Evolutionary conservation across 2,329 filamentous ascomycete genomes (phyloP).

Genomic region (Tolypocladium pustulatum): DNA sequence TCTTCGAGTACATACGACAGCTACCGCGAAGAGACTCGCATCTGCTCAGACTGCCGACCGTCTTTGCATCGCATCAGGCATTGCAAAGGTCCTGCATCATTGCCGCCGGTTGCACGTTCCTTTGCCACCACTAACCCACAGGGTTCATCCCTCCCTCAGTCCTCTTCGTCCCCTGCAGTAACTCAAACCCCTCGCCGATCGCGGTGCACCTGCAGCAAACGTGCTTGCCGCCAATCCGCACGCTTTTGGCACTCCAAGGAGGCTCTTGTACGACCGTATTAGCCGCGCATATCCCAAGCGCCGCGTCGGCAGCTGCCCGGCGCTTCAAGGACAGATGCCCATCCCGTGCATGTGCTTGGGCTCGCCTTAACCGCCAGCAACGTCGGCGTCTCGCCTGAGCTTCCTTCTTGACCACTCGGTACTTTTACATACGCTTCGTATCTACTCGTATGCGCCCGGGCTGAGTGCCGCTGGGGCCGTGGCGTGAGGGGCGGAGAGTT

Average conservation of each 20-base stretch:
- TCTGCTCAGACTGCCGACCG: no score
- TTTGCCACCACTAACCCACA: no score
- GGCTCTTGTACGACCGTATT: neutral
- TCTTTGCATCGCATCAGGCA: no score
- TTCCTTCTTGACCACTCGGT: neutral
- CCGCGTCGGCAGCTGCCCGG: neutral
- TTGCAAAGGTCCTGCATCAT: no score
- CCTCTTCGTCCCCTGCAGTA: neutral
- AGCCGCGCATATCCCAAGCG: neutral
- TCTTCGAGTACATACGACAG: no score
- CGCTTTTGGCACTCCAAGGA: neutral
- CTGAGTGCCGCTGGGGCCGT: neutral
- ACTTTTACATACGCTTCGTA: no score
- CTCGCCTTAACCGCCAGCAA: neutral
- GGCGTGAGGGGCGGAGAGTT: neutral
- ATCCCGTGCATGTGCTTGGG: neutral
- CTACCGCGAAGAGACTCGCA: no score
- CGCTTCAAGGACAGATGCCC: neutral
- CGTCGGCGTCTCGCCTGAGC: neutral
- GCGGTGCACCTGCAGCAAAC: neutral
- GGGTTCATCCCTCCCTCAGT: neutral
- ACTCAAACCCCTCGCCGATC: neutral
- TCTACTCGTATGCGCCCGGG: neutral
- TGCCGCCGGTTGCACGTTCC: no score
- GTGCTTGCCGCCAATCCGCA: neutral